These are phyloP conservation scores for Cucurbita moschata DNA, from an alignment of 306 rosid species.

Conservation along the genomic window DNA sequence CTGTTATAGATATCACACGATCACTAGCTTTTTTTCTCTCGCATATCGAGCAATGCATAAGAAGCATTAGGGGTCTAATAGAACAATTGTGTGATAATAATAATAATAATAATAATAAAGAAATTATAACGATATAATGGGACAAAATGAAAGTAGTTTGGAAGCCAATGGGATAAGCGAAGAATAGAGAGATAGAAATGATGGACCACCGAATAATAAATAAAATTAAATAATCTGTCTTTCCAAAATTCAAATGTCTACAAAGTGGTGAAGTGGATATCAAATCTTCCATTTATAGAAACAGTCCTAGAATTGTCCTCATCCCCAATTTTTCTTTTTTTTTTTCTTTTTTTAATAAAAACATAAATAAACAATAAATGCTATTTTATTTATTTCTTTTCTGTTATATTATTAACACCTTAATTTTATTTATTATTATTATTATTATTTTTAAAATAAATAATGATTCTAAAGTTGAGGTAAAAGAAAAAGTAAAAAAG, in stretches of 20 bases:
- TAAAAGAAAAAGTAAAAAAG: neutral
- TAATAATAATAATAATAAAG: too few relatives aligned
- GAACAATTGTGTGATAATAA: too few relatives aligned
- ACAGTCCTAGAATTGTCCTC: neutral
- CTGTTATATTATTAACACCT: too few relatives aligned
- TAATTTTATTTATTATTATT: too few relatives aligned
- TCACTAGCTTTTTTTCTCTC: too few relatives aligned
- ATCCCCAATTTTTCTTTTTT: too few relatives aligned
- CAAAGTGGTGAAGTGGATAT: neutral
- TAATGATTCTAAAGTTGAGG: neutral
- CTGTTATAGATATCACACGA: too few relatives aligned
- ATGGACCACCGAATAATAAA: neutral
- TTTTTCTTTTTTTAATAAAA: too few relatives aligned
- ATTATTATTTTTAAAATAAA: neutral
- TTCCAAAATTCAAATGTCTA: neutral
- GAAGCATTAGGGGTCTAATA: too few relatives aligned
- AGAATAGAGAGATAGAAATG: neutral
- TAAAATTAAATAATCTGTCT: neutral
- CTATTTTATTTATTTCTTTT: neutral
- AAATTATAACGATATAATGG: neutral
- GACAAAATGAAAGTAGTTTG: neutral
- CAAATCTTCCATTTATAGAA: conserved; percentile 3
- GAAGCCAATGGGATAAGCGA: neutral
- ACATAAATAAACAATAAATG: neutral
- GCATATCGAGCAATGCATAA: too few relatives aligned